Conservation (phyloP, 257 asterid genomes). For the Fraxinus pennsylvanica region DNA sequence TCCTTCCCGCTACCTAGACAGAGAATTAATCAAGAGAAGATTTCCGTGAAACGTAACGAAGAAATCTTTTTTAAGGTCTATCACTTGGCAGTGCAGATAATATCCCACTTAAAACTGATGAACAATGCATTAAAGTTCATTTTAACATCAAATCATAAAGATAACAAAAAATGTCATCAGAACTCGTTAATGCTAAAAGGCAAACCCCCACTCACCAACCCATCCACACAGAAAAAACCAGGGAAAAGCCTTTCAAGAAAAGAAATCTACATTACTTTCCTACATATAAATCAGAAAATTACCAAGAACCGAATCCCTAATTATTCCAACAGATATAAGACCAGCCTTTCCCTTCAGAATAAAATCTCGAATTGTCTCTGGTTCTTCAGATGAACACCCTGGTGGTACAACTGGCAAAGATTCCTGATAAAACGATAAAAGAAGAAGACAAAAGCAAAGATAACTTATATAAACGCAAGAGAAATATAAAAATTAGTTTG, state of each 20-base stretch:
- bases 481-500: conserved; percentile 13
- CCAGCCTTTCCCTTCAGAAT: conserved; percentile 81
- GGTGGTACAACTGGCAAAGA: conserved; percentile 78
- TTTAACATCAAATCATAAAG: background rate
- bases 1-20: conserved; percentile 78
- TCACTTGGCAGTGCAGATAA: background rate
- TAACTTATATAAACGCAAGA: background rate
- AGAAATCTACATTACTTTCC: background rate
- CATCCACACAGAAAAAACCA: background rate
- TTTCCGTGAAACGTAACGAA: conserved; percentile 8
- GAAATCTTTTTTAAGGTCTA: background rate
- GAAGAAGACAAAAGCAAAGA: background rate
- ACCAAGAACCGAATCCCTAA: conserved; percentile 81
- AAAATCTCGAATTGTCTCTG: conserved; percentile 67
- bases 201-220: background rate
- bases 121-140: conserved; percentile 1
- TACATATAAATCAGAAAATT: conserved; percentile 26
- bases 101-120: background rate
- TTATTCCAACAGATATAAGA: conserved; percentile 88
- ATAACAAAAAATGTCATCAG: background rate
- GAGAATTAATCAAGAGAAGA: conserved; percentile 16
- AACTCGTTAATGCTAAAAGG: background rate
- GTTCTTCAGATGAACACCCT: conserved; percentile 73
- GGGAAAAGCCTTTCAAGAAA: conserved; percentile 8
- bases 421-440: conserved; percentile 50